Conservation (phyloP, 164 flowering plant genomes). For the Paratinospora sagittata region DNA sequence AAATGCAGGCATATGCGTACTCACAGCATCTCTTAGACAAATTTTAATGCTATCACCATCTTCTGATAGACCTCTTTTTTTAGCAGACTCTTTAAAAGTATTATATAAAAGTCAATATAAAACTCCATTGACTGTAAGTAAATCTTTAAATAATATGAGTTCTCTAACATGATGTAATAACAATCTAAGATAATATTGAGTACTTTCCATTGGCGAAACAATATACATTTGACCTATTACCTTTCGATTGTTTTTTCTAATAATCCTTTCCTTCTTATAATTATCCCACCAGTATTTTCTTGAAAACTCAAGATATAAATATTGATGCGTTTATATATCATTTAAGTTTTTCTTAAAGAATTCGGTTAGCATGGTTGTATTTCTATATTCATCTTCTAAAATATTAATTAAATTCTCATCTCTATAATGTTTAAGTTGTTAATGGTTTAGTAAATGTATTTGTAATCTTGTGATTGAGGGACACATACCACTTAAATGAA, state of each 20-base stretch:
- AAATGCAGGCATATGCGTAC: neutral
- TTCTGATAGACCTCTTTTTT: neutral
- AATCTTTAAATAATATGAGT: neutral
- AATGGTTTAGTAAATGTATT: too few relatives aligned
- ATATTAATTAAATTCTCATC: too few relatives aligned
- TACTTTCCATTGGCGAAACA: neutral
- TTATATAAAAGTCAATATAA: neutral
- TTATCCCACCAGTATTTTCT: neutral
- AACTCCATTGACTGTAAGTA: neutral
- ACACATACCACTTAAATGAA: neutral
- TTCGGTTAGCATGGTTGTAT: too few relatives aligned
- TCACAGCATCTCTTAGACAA: neutral
- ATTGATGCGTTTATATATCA: too few relatives aligned
- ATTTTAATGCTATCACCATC: neutral
- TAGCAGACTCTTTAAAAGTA: neutral
- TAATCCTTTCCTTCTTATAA: neutral
- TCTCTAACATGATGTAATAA: neutral
- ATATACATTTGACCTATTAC: neutral
- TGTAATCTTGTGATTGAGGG: too few relatives aligned
- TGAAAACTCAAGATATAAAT: neutral
- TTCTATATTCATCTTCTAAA: too few relatives aligned
- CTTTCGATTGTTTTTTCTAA: neutral
- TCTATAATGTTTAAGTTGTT: too few relatives aligned
- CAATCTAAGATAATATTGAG: neutral
- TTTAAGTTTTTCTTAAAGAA: too few relatives aligned